phyloP scores from a whole-genome alignment of 495 filamentous ascomycete genomes.

The Chaetomidium leptoderma region DNA sequence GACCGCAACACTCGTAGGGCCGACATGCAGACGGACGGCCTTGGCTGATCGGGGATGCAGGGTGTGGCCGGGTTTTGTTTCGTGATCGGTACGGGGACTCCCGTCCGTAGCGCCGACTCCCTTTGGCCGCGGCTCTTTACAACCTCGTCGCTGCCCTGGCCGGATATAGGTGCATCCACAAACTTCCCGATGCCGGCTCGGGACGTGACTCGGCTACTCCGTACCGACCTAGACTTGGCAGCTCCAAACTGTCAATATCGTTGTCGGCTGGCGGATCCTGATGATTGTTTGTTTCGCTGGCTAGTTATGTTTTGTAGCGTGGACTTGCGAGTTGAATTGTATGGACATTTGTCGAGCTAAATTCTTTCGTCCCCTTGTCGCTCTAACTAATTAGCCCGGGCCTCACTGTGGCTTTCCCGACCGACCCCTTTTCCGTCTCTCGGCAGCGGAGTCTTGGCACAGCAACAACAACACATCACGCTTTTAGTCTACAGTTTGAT shows the following conservation, averaged over 20 bases:
- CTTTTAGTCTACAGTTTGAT: no score
- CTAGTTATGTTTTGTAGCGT: neutral
- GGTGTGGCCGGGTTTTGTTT: conserved; percentile 1
- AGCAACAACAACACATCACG: no score
- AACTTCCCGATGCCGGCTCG: conserved; percentile 16
- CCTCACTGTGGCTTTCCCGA: conserved; percentile 13
- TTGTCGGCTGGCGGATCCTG: neutral
- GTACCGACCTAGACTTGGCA: no score
- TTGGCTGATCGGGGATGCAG: neutral
- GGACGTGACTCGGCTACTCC: conserved; percentile 8
- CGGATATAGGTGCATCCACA: neutral
- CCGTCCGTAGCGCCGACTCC: no score
- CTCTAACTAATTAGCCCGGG: no score
- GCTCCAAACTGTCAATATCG: no score
- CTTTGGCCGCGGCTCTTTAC: conserved; percentile 18
- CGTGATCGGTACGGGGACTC: neutral
- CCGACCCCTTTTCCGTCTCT: neutral
- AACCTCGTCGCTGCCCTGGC: neutral
- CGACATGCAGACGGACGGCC: conserved; percentile 21
- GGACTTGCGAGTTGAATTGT: no score
- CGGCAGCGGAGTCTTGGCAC: conserved; percentile 1
- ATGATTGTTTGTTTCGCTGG: neutral
- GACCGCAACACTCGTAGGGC: conserved; percentile 21
- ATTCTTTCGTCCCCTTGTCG: neutral
- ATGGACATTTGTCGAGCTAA: no score